Evolutionary conservation across 306 rosid species (phyloP).

Genomic region (Mimosa bimucronata): DNA sequence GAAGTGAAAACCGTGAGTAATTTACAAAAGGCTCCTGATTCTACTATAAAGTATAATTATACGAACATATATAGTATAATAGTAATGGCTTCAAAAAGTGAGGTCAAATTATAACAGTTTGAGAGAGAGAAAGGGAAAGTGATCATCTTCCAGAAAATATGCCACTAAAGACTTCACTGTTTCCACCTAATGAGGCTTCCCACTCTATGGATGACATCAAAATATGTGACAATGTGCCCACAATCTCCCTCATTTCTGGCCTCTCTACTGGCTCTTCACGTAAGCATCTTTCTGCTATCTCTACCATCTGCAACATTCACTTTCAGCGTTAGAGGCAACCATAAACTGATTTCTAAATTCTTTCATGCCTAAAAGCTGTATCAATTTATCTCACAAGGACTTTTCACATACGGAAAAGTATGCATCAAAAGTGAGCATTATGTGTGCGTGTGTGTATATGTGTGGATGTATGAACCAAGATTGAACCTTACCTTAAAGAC

Average conservation of each 20-base stretch:
- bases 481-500: constrained; percentile 53
- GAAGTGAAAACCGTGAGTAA: neutral
- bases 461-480: neutral
- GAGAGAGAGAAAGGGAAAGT: neutral
- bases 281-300: constrained; percentile 58
- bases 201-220: constrained; percentile 54
- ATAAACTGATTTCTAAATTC: neutral
- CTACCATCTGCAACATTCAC: constrained; percentile 58
- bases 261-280: constrained; percentile 67
- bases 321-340: neutral
- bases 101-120: neutral
- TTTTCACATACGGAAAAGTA: too few relatives aligned
- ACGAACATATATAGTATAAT: neutral
- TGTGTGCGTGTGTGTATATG: neutral
- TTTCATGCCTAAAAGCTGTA: too few relatives aligned
- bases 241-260: constrained; percentile 69
- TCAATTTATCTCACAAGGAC: too few relatives aligned
- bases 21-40: neutral
- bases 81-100: neutral
- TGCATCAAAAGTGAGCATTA: constrained; percentile 1
- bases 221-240: constrained; percentile 51
- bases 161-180: constrained; percentile 71
- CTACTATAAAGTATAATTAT: neutral
- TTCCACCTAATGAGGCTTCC: constrained; percentile 78
- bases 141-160: constrained; percentile 65